Base-by-base conservation (phyloP, 1,139 yeast species). In the Meyerozyma sp. region DNA sequence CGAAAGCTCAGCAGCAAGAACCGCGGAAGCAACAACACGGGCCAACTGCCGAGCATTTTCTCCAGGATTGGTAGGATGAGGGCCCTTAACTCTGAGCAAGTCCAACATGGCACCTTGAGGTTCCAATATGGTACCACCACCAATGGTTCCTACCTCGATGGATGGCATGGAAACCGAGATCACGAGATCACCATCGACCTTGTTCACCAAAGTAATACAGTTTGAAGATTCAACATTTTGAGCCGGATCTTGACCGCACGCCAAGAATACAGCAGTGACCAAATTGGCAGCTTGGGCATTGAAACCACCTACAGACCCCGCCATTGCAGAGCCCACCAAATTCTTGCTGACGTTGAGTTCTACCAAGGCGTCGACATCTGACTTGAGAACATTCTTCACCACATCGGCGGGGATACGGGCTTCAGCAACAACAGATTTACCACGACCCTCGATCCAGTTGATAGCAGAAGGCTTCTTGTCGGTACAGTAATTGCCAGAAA, bases 361-460 rank as follows among this genome's bases (percentile, higher is more conserved):
- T 36, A 91, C 96, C 49, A 93, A 73, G 0, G 97, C 95, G 57
- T 84, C 89, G 42, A 93, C 98, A 55, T 87, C 94, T 39, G 96
- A 85, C 65, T 93, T 93, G 56, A 93, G 75, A 28, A 93, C 96
- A 50, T 81, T 81, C 46, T 71, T 66, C 44, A 94, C 97, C 49
- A 84, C 81, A 36, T 82, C 85, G 29, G 79, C 82, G 8, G 98
- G 97, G 49, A 94, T 78, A 46, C 83, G 76, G 8, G 98, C 96
- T 61, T 91, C 97, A n/a, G 98, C 98, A 49, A 93, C 98, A 56
- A 93, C 89, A 57, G 95, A 84, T 68, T 93, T 93, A 60, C 99
- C 99, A 70, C 99, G 85, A 43, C 99, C 98, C 66, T 94, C 98
- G 56, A 93, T 90, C 99, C 99, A 93, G 68, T 93, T 93, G 54